Conservation (phyloP, 495 filamentous ascomycete species). For the Cercophora samala region DNA sequence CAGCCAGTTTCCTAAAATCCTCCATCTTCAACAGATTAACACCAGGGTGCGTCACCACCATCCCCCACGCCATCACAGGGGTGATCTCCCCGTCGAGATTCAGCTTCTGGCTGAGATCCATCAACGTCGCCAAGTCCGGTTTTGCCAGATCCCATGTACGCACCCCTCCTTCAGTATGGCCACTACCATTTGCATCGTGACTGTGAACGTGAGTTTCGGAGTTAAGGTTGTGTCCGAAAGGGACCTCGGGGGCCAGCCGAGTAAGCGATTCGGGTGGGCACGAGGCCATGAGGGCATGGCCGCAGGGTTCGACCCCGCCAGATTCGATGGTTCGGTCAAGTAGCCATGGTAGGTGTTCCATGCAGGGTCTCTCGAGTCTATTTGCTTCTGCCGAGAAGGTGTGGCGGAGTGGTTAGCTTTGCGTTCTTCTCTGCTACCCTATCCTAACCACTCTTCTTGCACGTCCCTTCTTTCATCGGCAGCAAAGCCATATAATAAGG, state of each 20-base stretch:
- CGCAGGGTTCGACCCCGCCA: conserved; percentile 53
- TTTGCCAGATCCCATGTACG: conserved; percentile 69
- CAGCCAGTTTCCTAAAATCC: conserved; percentile 70
- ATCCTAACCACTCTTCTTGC: background rate
- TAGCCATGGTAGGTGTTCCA: conserved; percentile 85
- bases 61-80: conserved; percentile 92
- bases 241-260: conserved; percentile 46
- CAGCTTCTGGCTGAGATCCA: conserved; percentile 79
- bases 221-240: conserved; percentile 43
- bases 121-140: conserved; percentile 70
- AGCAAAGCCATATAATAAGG: background rate
- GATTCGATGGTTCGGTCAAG: conserved; percentile 55
- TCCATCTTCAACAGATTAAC: conserved; percentile 59
- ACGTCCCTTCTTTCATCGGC: background rate
- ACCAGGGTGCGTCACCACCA: conserved; percentile 67
- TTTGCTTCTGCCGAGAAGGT: conserved; percentile 19
- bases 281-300: conserved; percentile 86
- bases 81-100: conserved; percentile 91
- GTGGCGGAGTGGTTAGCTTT: conserved; percentile 23
- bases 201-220: conserved; percentile 30
- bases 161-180: conserved; percentile 40
- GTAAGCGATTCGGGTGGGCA: conserved; percentile 66
- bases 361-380: conserved; percentile 92
- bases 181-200: conserved; percentile 16
- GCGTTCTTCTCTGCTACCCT: background rate